Evolutionary conservation across 2,329 filamentous ascomycete genomes (phyloP).

Genomic region (Sclerotiophoma versabilis): DNA sequence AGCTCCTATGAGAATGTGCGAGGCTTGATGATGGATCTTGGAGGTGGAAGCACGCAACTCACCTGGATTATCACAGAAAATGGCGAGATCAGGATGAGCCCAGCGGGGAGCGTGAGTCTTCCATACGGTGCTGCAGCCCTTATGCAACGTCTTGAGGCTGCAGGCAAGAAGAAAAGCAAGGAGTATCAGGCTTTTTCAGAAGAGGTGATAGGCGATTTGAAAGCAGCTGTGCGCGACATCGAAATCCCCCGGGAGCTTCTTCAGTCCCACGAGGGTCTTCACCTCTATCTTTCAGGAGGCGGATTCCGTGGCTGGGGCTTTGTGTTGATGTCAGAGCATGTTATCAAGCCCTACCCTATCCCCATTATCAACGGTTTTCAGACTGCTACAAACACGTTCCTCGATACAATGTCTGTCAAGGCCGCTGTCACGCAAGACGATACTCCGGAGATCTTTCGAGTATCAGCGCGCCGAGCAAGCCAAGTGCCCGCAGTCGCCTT

Average conservation of each 20-base stretch:
- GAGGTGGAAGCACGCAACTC: conserved; percentile 76
- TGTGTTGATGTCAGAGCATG: conserved; percentile 81
- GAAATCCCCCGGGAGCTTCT: conserved; percentile 63
- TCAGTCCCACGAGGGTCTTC: conserved; percentile 47
- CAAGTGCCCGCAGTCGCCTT: conserved; percentile 87
- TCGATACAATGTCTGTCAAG: conserved; percentile 57
- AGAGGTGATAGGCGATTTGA: conserved; percentile 66
- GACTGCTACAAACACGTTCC: conserved; percentile 68
- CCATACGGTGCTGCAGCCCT: conserved; percentile 75
- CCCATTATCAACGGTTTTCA: conserved; percentile 82
- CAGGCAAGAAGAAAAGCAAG: conserved; percentile 47
- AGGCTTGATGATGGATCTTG: conserved; percentile 85
- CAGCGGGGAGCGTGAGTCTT: conserved; percentile 66
- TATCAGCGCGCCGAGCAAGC: conserved; percentile 77
- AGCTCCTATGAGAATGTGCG: conserved; percentile 74
- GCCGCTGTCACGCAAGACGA: conserved; percentile 50
- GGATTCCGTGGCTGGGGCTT: conserved; percentile 92
- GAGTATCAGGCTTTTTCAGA: conserved; percentile 57
- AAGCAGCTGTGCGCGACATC: conserved; percentile 64
- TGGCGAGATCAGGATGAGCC: conserved; percentile 52
- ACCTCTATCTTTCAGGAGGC: conserved; percentile 86
- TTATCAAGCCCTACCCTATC: conserved; percentile 80
- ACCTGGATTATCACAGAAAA: conserved; percentile 67
- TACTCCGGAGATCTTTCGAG: conserved; percentile 64
- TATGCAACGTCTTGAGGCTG: conserved; percentile 58